These are phyloP conservation scores for Cercospora citrullina DNA, from an alignment of 2,329 filamentous ascomycete genomes.

Conservation along the genomic window DNA sequence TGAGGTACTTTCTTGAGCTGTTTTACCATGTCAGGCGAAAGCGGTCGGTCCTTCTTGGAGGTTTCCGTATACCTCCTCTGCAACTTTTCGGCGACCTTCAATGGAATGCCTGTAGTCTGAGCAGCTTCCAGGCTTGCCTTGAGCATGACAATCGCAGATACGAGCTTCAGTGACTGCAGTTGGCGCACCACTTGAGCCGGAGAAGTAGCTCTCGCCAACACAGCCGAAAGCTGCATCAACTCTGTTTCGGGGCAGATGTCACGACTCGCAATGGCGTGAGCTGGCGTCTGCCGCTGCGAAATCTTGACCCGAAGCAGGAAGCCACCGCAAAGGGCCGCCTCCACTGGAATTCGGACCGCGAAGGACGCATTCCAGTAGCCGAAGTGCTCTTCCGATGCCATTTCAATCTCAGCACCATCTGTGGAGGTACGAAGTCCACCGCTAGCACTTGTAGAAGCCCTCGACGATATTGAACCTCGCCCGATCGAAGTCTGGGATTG, in stretches of 20 bases:
- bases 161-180: not conserved
- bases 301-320: conserved; percentile 17
- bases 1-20: conserved; percentile 23
- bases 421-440: not conserved
- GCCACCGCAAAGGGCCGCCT: conserved; percentile 20
- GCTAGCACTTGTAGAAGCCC: not conserved
- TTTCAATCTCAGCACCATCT: conserved; percentile 21
- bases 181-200: not conserved
- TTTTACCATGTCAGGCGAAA: conserved; percentile 20
- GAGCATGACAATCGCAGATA: conserved; percentile 4
- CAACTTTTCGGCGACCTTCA: conserved; percentile 14
- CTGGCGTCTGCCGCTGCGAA: not conserved
- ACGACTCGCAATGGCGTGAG: not conserved
- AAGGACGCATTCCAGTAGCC: conserved; percentile 25
- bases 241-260: not conserved
- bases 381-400: conserved; percentile 20
- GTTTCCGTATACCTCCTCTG: conserved; percentile 18
- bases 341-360: conserved; percentile 9
- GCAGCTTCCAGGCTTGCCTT: conserved; percentile 13
- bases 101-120: conserved; percentile 7
- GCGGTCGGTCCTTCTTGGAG: conserved; percentile 11
- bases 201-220: not conserved
- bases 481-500: not conserved
- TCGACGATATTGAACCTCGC: not conserved
- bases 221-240: not conserved